Conservation (phyloP, 306 rosid genomes). For the Cucurbita pepo region DNA sequence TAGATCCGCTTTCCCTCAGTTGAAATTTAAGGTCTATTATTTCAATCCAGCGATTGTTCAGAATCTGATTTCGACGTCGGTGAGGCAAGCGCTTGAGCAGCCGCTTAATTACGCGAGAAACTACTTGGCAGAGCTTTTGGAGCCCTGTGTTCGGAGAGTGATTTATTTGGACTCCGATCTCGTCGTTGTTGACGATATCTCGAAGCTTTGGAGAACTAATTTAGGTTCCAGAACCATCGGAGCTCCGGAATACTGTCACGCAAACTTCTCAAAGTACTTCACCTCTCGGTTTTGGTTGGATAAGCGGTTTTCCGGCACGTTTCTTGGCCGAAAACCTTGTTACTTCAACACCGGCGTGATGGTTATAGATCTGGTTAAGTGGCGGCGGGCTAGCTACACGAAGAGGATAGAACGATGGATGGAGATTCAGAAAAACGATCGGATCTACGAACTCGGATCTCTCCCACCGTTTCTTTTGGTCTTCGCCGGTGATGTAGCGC, state of each 20-base stretch:
- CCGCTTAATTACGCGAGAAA: slow-evolving; percentile 69
- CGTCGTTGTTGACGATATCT: slow-evolving; percentile 46
- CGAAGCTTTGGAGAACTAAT: slow-evolving; percentile 40
- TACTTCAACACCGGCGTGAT: slow-evolving; percentile 77
- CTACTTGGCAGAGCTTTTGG: slow-evolving; percentile 51
- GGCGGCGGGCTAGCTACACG: slow-evolving; percentile 42
- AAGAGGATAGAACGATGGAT: slow-evolving; percentile 51
- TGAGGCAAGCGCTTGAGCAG: slow-evolving; percentile 63
- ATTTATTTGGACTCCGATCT: slow-evolving; percentile 66
- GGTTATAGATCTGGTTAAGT: slow-evolving; percentile 61
- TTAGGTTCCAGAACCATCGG: slow-evolving; percentile 38
- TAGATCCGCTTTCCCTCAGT: slow-evolving; percentile 49
- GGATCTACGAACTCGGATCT: slow-evolving; percentile 69
- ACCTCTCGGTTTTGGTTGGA: slow-evolving; percentile 48
- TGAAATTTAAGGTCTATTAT: slow-evolving; percentile 54
- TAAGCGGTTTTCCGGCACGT: slow-evolving; percentile 13
- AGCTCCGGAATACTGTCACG: slow-evolving; percentile 73
- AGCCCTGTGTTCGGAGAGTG: slow-evolving; percentile 41
- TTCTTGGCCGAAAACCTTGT: slow-evolving; percentile 32
- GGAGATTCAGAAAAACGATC: slow-evolving; percentile 52
- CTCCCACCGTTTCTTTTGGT: slow-evolving; percentile 61
- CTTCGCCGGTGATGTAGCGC: slow-evolving; percentile 64
- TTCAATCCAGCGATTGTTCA: slow-evolving; percentile 42
- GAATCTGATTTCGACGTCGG: slow-evolving; percentile 51
- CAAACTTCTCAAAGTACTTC: slow-evolving; percentile 55